These are phyloP conservation scores for Theileria equi DNA, from an alignment of 169 alveolate species.

Conservation along the genomic window DNA sequence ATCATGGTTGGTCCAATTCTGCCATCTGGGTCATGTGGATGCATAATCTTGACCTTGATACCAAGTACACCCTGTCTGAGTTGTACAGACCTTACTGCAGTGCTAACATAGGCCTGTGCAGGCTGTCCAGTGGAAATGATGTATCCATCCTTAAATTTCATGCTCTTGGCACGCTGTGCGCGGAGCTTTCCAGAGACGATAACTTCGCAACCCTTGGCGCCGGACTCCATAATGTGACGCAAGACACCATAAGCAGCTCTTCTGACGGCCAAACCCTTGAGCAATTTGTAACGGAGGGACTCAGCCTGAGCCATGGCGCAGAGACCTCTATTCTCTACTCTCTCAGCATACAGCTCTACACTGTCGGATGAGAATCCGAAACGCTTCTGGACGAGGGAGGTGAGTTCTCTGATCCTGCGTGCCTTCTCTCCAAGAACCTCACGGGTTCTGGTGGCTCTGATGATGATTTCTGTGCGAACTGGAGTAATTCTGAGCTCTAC, in stretches of 20 bases:
- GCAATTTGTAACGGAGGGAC: slow-evolving; percentile 94
- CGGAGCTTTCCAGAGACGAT: slow-evolving; percentile 99
- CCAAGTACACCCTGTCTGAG: slow-evolving; percentile 98
- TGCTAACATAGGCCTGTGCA: slow-evolving; percentile 91
- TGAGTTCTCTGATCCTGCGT: slow-evolving; percentile 95
- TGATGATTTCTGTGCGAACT: slow-evolving; percentile 91
- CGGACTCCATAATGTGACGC: slow-evolving; percentile 95
- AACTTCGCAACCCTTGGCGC: slow-evolving; percentile 99
- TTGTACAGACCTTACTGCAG: slow-evolving; percentile 97
- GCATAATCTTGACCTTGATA: slow-evolving; percentile 93
- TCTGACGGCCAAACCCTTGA: slow-evolving; percentile 98
- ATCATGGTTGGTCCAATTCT: slow-evolving; percentile 90
- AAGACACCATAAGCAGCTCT: slow-evolving; percentile 98
- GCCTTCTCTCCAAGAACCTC: slow-evolving; percentile 97
- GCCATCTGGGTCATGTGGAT: slow-evolving; percentile 96
- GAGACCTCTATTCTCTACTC: slow-evolving; percentile 93
- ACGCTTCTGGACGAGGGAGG: slow-evolving; percentile 96
- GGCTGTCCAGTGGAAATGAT: slow-evolving; percentile 99
- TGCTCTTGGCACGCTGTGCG: slow-evolving; percentile 99
- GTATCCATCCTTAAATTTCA: slow-evolving; percentile 97
- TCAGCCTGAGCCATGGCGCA: slow-evolving; percentile 99
- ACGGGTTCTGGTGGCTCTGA: slow-evolving; percentile 96
- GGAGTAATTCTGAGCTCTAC: slow-evolving; percentile 95
- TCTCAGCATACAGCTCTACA: slow-evolving; percentile 94
- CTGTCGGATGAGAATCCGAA: slow-evolving; percentile 94